Evolutionary conservation across 1,284 basidiomycete species (phyloP).

Genomic region (Hypsizygus ulmarius): DNA sequence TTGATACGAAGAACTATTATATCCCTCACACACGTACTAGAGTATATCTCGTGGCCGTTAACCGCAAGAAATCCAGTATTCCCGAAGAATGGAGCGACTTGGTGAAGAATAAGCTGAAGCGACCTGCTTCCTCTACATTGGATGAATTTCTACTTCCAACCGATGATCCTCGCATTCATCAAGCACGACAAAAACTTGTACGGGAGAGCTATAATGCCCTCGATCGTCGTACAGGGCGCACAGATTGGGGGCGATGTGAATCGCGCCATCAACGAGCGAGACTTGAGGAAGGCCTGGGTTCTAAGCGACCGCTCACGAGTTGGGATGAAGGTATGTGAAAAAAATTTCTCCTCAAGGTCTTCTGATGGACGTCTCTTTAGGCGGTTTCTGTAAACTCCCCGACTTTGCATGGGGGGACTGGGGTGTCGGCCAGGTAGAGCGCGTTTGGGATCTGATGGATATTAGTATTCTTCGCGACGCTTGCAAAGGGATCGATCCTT

Average conservation of each 20-base stretch:
- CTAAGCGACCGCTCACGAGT: slow-evolving; percentile 83
- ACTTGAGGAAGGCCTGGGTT: slow-evolving; percentile 80
- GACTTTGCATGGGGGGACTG: slow-evolving; percentile 96
- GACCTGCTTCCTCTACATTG: slow-evolving; percentile 86
- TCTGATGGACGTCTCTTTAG: slow-evolving; percentile 32
- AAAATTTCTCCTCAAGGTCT: slow-evolving; percentile 1
- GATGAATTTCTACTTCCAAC: slow-evolving; percentile 90
- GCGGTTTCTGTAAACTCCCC: slow-evolving; percentile 82
- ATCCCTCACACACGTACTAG: slow-evolving; percentile 93
- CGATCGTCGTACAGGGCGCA: slow-evolving; percentile 67
- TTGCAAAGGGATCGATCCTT: slow-evolving; percentile 77
- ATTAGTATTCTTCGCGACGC: slow-evolving; percentile 85
- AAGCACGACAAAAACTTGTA: slow-evolving; percentile 81
- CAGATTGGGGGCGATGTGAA: slow-evolving; percentile 92
- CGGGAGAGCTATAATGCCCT: slow-evolving; percentile 59
- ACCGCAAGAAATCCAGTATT: slow-evolving; percentile 54
- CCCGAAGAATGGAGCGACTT: slow-evolving; percentile 71
- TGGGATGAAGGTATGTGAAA: slow-evolving; percentile 82
- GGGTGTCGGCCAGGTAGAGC: slow-evolving; percentile 87
- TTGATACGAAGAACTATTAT: slow-evolving; percentile 94
- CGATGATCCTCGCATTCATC: slow-evolving; percentile 89
- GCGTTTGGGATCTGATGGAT: slow-evolving; percentile 94
- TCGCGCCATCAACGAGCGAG: slow-evolving; percentile 87
- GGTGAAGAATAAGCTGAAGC: slow-evolving; percentile 62
- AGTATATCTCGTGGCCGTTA: slow-evolving; percentile 82